Evolutionary conservation across 495 filamentous ascomycete genomes (phyloP), one percentile per base, ranked within the genome.

Genomic region (Aspergillus coremiiformis): DNA sequence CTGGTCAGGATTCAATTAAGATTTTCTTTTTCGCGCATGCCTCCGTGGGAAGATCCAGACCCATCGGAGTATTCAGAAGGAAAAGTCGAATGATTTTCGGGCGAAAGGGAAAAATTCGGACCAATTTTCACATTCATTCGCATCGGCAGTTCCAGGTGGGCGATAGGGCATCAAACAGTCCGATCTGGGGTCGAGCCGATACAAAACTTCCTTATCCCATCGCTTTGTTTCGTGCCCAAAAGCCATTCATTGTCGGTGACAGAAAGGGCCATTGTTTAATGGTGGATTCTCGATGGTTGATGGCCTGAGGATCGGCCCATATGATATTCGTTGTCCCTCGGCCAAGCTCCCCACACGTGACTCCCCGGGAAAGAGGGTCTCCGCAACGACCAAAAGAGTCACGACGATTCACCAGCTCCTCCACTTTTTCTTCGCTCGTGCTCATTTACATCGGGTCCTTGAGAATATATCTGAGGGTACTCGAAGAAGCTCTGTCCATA

Each of bases 321-420:
- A 19, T 51, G 47, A 49, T 54, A 41, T 21, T 9, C 39, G 17
- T 47, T 47, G 15, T 44, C 33, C 52, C 52, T 62, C 59, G 59
- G 60, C 52, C 51, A 52, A 47, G 55, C 55, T 56, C 59, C 48
- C 57, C 56, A 60, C 65, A 66, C 65, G 63, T 65, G 61, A 66
- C 65, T 55, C 54, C 56, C 53, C 57, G 52, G 44, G 49, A 39
- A 47, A 42, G 53, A 42, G 57, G 44, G 44, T 47, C 51, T 59
- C 56, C 59, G 59, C 59, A 62, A 51, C 48, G 49, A 39, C 39
- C 47, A 51, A 32, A 27, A 22, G 22, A 27, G 29, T 42, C 48
- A 42, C n/a, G n/a, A n/a, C n/a, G n/a, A n/a, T 24, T 24, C 55
- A 20, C 27, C 44, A 50, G 41, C 37, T 52, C 47, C 46, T 53